Conservation (phyloP, 208 protist species). For the Novymonas esmeraldas region DNA sequence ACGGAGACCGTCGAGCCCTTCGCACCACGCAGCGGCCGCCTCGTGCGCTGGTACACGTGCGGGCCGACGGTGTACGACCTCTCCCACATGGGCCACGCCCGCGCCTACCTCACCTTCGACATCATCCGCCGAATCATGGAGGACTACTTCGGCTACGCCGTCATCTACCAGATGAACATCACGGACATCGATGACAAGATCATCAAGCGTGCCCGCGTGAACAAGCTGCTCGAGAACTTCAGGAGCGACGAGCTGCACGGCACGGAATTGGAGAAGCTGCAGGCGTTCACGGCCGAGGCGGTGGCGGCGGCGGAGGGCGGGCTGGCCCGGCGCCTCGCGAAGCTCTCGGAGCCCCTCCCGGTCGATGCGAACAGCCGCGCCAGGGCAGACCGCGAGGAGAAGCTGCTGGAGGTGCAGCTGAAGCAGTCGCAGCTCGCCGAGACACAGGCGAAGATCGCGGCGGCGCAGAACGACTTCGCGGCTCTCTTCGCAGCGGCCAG, state of each 20-base stretch:
- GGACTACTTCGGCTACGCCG: constrained; percentile 96
- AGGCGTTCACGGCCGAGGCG: constrained; percentile 55
- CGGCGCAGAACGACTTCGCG: constrained; percentile 45
- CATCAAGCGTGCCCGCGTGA: constrained; percentile 93
- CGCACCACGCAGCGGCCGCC: constrained; percentile 53
- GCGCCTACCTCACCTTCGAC: constrained; percentile 98
- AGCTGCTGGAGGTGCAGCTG: constrained; percentile 73
- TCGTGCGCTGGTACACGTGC: constrained; percentile 97
- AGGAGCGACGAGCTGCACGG: constrained; percentile 32
- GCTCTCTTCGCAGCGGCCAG: constrained; percentile 61
- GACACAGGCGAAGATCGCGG: constrained; percentile 59
- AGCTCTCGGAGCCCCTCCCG: constrained; percentile 55
- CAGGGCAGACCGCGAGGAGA: constrained; percentile 76
- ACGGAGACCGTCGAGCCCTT: constrained; percentile 84
- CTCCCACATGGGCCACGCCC: constrained; percentile 98
- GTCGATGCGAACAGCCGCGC: constrained; percentile 49
- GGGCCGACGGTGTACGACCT: constrained; percentile 98
- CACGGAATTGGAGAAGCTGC: constrained; percentile 42
- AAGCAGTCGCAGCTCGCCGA: constrained; percentile 70
- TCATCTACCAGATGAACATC: constrained; percentile 97
- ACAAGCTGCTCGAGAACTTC: constrained; percentile 87
- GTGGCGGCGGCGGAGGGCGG: constrained; percentile 33
- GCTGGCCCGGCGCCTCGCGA: constrained; percentile 36
- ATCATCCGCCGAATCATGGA: constrained; percentile 97
- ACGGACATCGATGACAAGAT: constrained; percentile 99